phyloP scores from a whole-genome alignment of 2,329 filamentous ascomycete species.

The Talaromyces sp. region DNA sequence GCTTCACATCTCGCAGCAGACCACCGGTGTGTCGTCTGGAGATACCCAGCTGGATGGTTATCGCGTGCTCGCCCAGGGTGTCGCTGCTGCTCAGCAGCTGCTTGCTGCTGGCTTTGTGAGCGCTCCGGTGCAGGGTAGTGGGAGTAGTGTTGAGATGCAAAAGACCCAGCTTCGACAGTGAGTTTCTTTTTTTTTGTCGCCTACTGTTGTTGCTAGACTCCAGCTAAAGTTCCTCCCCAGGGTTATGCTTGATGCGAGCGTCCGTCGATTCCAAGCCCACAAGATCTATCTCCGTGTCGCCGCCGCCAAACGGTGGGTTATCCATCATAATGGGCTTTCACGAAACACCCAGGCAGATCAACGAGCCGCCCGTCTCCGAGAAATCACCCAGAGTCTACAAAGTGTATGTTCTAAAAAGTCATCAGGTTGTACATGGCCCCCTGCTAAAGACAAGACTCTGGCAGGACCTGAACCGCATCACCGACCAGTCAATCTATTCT shows the following conservation, averaged over 20 bases:
- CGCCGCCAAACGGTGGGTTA: slow-evolving; percentile 56
- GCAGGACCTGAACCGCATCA: slow-evolving; percentile 55
- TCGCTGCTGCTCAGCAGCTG: slow-evolving; percentile 51
- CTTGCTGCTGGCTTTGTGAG: slow-evolving; percentile 45
- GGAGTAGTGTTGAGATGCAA: slow-evolving; percentile 46
- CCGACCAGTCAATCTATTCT: slow-evolving; percentile 53
- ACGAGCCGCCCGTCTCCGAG: slow-evolving; percentile 45
- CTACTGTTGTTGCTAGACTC: not conserved
- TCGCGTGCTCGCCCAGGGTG: slow-evolving; percentile 53
- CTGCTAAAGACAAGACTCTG: not conserved
- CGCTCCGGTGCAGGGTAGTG: slow-evolving; percentile 29
- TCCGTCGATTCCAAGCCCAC: slow-evolving; percentile 59
- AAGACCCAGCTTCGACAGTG: slow-evolving; percentile 50
- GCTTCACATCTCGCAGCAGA: slow-evolving; percentile 53
- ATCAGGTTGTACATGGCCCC: not conserved
- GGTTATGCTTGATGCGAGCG: slow-evolving; percentile 56
- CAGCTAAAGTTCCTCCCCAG: slow-evolving; percentile 30
- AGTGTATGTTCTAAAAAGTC: slow-evolving; percentile 36
- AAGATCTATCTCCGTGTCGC: slow-evolving; percentile 56
- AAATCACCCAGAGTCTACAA: slow-evolving; percentile 45
- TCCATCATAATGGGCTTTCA: slow-evolving; percentile 44
- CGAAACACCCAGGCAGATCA: slow-evolving; percentile 47
- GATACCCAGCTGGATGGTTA: slow-evolving; percentile 59
- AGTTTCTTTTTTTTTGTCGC: not conserved
- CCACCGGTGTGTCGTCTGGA: slow-evolving; percentile 47